Conservation (phyloP, 2,329 filamentous ascomycete genomes). For the Trichoderma oligosporum region DNA sequence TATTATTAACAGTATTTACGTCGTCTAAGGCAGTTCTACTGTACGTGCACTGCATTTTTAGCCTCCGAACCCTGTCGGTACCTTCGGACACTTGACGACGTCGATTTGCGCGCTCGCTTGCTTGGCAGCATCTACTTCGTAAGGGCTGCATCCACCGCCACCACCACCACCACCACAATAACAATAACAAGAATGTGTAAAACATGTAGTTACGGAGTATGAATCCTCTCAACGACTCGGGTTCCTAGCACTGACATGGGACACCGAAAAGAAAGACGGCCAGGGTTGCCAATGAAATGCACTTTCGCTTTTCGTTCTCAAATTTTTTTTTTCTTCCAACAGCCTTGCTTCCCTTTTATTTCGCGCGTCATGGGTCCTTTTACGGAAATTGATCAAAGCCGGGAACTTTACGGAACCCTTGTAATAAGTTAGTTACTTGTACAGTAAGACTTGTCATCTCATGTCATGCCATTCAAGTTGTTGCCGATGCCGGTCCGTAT, state of each 20-base stretch:
- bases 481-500: conserved; percentile 5
- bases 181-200: too few relatives aligned
- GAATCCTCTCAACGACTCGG: too few relatives aligned
- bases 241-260: conserved; percentile 12
- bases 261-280: too few relatives aligned
- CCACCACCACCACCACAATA: background rate
- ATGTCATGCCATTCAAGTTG: background rate
- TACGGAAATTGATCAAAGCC: too few relatives aligned
- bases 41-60: too few relatives aligned
- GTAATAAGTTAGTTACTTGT: too few relatives aligned
- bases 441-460: too few relatives aligned
- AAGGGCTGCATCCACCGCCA: background rate
- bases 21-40: background rate
- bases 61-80: conserved; percentile 10
- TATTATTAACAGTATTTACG: too few relatives aligned
- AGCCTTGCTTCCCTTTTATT: background rate
- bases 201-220: too few relatives aligned
- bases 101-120: conserved; percentile 17
- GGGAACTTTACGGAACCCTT: too few relatives aligned
- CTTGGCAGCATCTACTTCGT: background rate
- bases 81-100: conserved; percentile 16
- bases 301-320: conserved; percentile 1
- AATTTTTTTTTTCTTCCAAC: background rate
- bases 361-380: too few relatives aligned
- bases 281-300: background rate